phyloP scores from a whole-genome alignment of 306 rosid genomes.

The Prunus mume region DNA sequence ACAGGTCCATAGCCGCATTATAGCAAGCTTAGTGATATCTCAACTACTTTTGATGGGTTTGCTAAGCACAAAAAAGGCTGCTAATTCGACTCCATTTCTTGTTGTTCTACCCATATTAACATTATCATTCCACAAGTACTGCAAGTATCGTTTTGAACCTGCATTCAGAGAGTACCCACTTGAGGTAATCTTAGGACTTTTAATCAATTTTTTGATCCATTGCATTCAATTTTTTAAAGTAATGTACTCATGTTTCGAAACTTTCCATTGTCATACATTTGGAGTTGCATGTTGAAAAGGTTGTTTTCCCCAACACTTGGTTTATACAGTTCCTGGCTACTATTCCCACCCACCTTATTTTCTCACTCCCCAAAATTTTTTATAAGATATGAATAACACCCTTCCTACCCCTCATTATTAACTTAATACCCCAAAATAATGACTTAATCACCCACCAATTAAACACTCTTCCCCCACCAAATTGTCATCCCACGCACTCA shows the following conservation, averaged over 20 bases:
- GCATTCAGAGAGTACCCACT: slow-evolving; percentile 87
- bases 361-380: no score
- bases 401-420: neutral
- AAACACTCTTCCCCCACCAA: neutral
- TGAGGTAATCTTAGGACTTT: slow-evolving; percentile 56
- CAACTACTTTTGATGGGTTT: slow-evolving; percentile 88
- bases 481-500: neutral
- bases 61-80: slow-evolving; percentile 95
- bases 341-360: neutral
- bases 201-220: neutral
- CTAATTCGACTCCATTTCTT: slow-evolving; percentile 86
- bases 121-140: slow-evolving; percentile 75
- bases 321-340: neutral
- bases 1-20: slow-evolving; percentile 85
- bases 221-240: neutral
- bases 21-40: slow-evolving; percentile 88
- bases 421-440: neutral
- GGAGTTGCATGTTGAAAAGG: neutral
- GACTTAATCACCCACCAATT: neutral
- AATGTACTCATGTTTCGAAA: neutral
- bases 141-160: slow-evolving; percentile 84
- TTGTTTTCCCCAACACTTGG: neutral
- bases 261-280: no score
- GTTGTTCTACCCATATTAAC: slow-evolving; percentile 74
- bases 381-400: no score